Evolutionary conservation across 1,284 basidiomycete genomes (phyloP), one percentile per base, ranked within the genome.

Genomic region (Coniferiporia weirii): DNA sequence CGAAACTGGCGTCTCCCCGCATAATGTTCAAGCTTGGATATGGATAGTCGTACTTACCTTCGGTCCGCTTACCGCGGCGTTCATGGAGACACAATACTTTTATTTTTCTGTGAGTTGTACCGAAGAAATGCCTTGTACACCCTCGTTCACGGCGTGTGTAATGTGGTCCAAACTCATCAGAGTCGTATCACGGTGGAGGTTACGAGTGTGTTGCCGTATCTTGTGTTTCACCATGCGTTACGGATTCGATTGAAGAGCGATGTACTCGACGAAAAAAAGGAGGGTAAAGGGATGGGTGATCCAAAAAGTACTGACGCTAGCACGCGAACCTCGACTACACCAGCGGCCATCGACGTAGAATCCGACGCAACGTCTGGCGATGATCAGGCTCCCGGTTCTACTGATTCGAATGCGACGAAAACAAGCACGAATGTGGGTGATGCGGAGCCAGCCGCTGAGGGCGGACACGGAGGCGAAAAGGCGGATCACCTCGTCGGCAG

Each of bases 201-300:
- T 40, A 74, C 77, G 61, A 69, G 71, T 7, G 66, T 78, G 44
- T 64, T 78, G 22, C 76, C 74, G 1, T 74, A 77, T 57, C 65
- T 77, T 1, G 61, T 78, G 2, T 76, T 77, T 64, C 72, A 75
- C 48, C 76, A 78, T 52, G 68, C 76, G 2, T 66, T 78, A 4
- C 67, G 75, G n/a, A 69, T 77, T n/a, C 68, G 75, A 34, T 72
- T 77, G 72, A 61, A 61, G 54, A 22, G 56, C 44, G 47, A 48
- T 17, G 13, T 17, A 20, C 32, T 38, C 9, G 53, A 60, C n/a
- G 43, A 55, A 13, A 32, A 54, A 27, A n/a, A 43, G 10, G 56
- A 49, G n/a, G 44, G 52, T 20, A 52, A 48, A 19, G 40, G 22
- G 8, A 53, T 54, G n/a, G 38, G 57, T 12, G 36, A 17, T 4